Conservation (phyloP, 129 eudicot genomes). For the Sambucus nigra region DNA sequence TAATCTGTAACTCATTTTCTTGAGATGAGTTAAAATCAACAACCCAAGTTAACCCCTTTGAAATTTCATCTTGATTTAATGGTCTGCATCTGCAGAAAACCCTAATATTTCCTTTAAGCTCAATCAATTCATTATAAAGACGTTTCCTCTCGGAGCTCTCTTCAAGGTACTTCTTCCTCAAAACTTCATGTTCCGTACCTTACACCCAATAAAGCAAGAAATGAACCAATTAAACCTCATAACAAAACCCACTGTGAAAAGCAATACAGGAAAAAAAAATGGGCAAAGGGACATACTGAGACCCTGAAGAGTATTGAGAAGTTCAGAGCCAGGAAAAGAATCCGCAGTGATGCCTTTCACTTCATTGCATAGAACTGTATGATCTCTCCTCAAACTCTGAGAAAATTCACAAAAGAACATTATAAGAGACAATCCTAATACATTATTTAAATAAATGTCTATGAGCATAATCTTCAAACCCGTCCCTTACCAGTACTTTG, state of each 20-base stretch:
- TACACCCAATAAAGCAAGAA: constrained; percentile 8
- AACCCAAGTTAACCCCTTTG: constrained; percentile 50
- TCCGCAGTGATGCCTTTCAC: constrained; percentile 61
- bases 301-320: constrained; percentile 47
- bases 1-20: constrained; percentile 68
- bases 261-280: neutral
- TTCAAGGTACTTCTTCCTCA: constrained; percentile 62
- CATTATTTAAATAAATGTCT: neutral
- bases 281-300: constrained; percentile 41
- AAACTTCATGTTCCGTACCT: constrained; percentile 53
- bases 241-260: constrained; percentile 3
- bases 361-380: constrained; percentile 47
- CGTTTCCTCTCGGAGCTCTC: constrained; percentile 62
- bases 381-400: constrained; percentile 67
- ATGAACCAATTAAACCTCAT: constrained; percentile 3
- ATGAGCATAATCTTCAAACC: neutral
- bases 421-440: neutral
- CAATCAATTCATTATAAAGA: constrained; percentile 86
- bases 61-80: constrained; percentile 56
- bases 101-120: constrained; percentile 92
- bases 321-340: constrained; percentile 61
- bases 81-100: constrained; percentile 96
- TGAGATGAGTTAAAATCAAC: constrained; percentile 70
- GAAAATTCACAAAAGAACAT: constrained; percentile 7
- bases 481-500: constrained; percentile 60